Evolutionary conservation across 176 grass and related monocot genomes (phyloP).

Genomic region (Hordeum marinum): DNA sequence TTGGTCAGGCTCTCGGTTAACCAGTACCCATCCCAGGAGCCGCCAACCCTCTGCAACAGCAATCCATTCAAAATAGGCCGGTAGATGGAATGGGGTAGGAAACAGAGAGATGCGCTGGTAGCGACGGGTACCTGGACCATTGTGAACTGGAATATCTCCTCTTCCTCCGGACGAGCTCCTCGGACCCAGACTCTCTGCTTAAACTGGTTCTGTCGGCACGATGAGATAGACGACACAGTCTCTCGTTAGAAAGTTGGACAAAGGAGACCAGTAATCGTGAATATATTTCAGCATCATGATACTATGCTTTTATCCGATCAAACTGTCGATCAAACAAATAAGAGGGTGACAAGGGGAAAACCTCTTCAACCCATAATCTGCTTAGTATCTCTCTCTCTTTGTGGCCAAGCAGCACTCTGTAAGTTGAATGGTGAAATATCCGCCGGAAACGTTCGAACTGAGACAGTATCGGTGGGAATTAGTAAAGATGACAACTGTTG

Average conservation of each 20-base stretch:
- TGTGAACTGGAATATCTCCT: slow-evolving; percentile 81
- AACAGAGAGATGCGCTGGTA: background rate
- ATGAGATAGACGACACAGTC: fast-evolving
- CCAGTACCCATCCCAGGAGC: slow-evolving; percentile 92
- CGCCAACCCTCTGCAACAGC: slow-evolving; percentile 54
- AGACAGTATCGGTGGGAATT: slow-evolving; percentile 2
- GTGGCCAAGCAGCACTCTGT: slow-evolving; percentile 70
- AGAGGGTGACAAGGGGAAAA: background rate
- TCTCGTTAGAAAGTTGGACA: background rate
- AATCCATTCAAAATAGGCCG: slow-evolving; percentile 13
- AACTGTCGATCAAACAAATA: background rate
- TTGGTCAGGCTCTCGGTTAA: slow-evolving; percentile 86
- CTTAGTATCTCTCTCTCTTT: slow-evolving; percentile 82
- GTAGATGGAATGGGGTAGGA: slow-evolving; percentile 1
- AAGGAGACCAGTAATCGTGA: background rate
- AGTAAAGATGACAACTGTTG: background rate
- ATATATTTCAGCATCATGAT: background rate
- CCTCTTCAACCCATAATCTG: slow-evolving; percentile 90
- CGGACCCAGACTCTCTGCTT: background rate
- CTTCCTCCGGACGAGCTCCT: slow-evolving; percentile 80
- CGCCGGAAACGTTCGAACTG: slow-evolving; percentile 89
- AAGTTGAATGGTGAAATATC: slow-evolving; percentile 88
- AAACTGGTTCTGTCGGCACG: background rate
- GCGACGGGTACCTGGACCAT: slow-evolving; percentile 77
- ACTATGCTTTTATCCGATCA: background rate